phyloP scores from a whole-genome alignment of 2,329 filamentous ascomycete genomes.

The Epichloe glyceriae region DNA sequence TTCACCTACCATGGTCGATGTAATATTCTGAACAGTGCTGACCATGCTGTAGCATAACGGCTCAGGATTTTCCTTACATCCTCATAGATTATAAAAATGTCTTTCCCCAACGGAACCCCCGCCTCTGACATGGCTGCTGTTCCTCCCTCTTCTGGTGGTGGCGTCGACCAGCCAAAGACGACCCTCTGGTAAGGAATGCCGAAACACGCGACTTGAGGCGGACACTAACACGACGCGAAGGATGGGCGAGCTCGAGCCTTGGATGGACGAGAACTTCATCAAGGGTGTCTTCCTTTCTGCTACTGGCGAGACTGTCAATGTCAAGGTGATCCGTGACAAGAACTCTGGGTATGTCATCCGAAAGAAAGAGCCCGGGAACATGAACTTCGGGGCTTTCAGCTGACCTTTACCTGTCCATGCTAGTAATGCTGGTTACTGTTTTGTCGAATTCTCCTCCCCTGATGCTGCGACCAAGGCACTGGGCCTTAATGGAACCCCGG shows the following conservation, averaged over 20 bases:
- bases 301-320: conserved; percentile 88
- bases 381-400: not conserved
- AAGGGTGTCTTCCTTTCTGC: conserved; percentile 81
- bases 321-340: conserved; percentile 99
- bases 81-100: conserved; percentile 15
- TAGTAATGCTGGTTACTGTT: conserved; percentile 97
- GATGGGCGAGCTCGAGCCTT: conserved; percentile 98
- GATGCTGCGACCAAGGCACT: conserved; percentile 86
- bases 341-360: conserved; percentile 68
- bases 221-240: conserved; percentile 31
- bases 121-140: conserved; percentile 24
- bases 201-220: not conserved
- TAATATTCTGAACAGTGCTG: not conserved
- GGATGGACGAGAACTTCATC: conserved; percentile 99
- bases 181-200: conserved; percentile 36
- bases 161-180: conserved; percentile 40
- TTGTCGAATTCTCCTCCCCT: conserved; percentile 78
- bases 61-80: not conserved
- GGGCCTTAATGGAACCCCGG: conserved; percentile 73
- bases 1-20: not conserved
- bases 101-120: conserved; percentile 26
- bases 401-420: not conserved
- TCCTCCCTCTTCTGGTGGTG: conserved; percentile 20
- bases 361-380: not conserved
- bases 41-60: not conserved